Evolutionary conservation across 306 rosid genomes (phyloP), one percentile per base, ranked within the genome.

Genomic region (Trifolium subterraneum): DNA sequence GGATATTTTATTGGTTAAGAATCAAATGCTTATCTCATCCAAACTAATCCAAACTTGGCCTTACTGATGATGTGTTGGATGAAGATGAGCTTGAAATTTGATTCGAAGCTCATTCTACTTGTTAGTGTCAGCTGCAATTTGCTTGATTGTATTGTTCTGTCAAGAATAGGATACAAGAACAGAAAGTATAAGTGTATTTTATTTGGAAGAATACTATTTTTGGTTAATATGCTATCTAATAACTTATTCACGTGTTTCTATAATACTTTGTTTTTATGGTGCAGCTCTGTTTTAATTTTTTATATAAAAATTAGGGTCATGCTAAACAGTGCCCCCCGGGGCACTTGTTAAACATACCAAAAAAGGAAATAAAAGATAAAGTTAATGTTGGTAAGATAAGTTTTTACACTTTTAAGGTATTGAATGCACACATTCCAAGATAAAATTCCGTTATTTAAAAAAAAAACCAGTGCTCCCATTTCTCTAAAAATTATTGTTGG

Each of bases 11-110:
- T 42, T 42, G 47, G 47, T 11, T 10, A 42, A 12, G n/a, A 42
- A 10, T 42, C n/a, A 12, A 42, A 12, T 44, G 13, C n/a, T 4
- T 44, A 3, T 44, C n/a, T 12, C n/a, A 5, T 7, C 1, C 8
- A 3, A 31, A 36, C 44, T 61, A 31, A 31, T 8, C 44, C 66
- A 15, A 60, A 15, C 44, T 4, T 33, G 7, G 25, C 23, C 15
- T 62, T 68, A 16, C 20, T 13, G 3, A 8, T 59, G 62, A 22
- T 15, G 38, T 29, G 5, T 75, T 52, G 41, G 39, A 74, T 75
- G 64, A 48, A 35, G 14, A 5, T 71, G 70, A 33, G 60, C 31
- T 79, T 29, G 33, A 59, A 29, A 15, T 38, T 74, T 59, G 55
- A 66, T 44, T 51, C 31, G 22, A 10, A 52, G 60, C 27, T 4